Conservation (phyloP, 2,329 filamentous ascomycete genomes). For the Falciphora oryzae region DNA sequence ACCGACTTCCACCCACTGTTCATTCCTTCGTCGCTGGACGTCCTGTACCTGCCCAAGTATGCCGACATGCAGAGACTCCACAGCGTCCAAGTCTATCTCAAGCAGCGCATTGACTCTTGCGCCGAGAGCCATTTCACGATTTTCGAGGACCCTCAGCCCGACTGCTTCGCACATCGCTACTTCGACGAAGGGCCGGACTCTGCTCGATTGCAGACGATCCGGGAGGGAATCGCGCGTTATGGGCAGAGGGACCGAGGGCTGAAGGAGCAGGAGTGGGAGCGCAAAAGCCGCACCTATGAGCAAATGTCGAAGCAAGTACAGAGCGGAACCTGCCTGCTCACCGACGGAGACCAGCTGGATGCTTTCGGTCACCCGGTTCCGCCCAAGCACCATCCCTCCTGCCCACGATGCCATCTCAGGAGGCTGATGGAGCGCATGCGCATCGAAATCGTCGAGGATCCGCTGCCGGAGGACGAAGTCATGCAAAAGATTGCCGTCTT, state of each 20-base stretch:
- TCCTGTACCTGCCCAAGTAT: conserved; percentile 42
- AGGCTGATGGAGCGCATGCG: conserved; percentile 23
- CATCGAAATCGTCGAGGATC: conserved; percentile 34
- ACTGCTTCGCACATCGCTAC: conserved; percentile 42
- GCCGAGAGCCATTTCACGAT: conserved; percentile 31
- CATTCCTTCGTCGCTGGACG: conserved; percentile 41
- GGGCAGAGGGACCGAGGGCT: neutral
- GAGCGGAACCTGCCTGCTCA: conserved; percentile 25
- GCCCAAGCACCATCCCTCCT: conserved; percentile 17
- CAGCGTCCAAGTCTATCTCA: conserved; percentile 43
- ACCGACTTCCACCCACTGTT: conserved; percentile 46
- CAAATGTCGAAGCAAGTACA: conserved; percentile 25
- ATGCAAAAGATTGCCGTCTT: conserved; percentile 32
- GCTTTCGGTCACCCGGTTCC: neutral
- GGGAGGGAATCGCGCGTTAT: neutral
- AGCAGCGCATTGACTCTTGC: conserved; percentile 25
- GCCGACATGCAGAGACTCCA: conserved; percentile 46
- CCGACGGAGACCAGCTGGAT: conserved; percentile 13
- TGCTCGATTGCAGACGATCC: conserved; percentile 12
- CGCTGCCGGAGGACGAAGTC: conserved; percentile 27
- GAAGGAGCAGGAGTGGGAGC: conserved; percentile 29
- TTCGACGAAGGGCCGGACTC: conserved; percentile 27
- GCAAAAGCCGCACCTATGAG: conserved; percentile 25
- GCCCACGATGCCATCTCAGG: conserved; percentile 30
- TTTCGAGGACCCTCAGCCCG: conserved; percentile 34